phyloP scores from a whole-genome alignment of 139 green algal genomes.

The Tetradesmus obliquus region DNA sequence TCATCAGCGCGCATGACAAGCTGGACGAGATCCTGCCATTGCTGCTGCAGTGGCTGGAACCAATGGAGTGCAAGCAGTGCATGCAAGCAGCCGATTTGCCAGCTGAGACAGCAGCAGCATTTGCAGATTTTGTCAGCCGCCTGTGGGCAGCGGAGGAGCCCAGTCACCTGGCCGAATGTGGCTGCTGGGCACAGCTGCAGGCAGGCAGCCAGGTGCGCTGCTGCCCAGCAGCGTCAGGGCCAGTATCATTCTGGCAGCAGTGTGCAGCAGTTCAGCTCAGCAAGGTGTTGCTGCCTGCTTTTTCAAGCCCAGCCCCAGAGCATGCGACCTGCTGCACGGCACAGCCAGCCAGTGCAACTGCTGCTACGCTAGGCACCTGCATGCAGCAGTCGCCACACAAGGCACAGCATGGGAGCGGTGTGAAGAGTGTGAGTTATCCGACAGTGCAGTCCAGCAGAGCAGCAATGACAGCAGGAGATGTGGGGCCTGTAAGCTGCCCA shows the following conservation, averaged over 20 bases:
- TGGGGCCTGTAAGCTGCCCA: not conserved
- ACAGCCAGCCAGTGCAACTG: no score
- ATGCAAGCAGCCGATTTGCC: not conserved
- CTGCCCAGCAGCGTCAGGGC: not conserved
- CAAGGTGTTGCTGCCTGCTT: no score
- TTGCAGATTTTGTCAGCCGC: not conserved
- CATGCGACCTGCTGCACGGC: no score
- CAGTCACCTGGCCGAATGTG: not conserved
- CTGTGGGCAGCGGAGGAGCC: not conserved
- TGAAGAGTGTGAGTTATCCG: no score
- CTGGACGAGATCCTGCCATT: not conserved
- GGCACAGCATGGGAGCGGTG: no score
- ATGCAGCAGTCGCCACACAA: no score
- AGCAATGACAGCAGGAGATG: not conserved
- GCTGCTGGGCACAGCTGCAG: not conserved
- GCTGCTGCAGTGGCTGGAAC: not conserved
- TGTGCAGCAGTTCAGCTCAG: no score
- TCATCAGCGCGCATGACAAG: not conserved
- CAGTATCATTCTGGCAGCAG: no score
- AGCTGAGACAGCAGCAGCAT: not conserved
- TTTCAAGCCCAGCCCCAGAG: no score
- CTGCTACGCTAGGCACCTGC: no score
- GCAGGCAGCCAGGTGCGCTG: not conserved
- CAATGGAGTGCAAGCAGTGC: not conserved
- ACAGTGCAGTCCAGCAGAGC: not conserved